Conservation (phyloP, 2,329 filamentous ascomycete genomes). For the Colletotrichum tamarilloi region DNA sequence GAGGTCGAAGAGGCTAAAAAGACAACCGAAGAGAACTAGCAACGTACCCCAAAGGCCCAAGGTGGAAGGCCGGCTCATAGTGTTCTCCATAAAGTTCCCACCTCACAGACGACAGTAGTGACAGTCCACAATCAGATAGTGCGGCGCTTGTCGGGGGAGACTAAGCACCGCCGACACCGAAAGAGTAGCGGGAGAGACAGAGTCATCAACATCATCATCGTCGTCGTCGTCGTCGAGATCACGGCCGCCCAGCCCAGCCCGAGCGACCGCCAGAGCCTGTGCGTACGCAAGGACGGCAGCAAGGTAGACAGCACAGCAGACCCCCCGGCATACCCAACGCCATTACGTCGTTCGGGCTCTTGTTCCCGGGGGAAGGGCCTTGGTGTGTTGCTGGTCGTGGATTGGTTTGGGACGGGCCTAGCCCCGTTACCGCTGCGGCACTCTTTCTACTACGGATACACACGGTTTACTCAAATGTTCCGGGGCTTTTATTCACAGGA, state of each 20-base stretch:
- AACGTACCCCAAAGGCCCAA: neutral
- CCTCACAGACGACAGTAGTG: neutral
- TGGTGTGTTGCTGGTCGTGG: neutral
- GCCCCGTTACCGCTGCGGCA: too few relatives aligned
- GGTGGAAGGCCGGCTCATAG: neutral
- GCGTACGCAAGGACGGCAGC: neutral
- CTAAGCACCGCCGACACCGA: conserved; percentile 10
- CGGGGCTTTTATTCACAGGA: too few relatives aligned
- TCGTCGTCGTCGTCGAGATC: conserved; percentile 12
- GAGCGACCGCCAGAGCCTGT: neutral
- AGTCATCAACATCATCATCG: conserved; percentile 27
- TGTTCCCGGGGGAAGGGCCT: conserved; percentile 15
- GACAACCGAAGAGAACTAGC: neutral
- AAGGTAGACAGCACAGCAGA: neutral
- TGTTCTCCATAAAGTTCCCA: neutral
- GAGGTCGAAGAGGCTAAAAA: neutral
- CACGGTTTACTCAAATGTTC: too few relatives aligned
- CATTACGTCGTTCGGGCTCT: conserved; percentile 33
- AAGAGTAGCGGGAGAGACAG: neutral
- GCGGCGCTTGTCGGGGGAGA: conserved; percentile 1
- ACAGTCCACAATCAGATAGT: neutral
- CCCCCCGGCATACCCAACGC: conserved; percentile 17
- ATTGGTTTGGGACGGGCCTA: too few relatives aligned
- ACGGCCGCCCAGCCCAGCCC: conserved; percentile 9
- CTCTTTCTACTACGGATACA: too few relatives aligned